These are phyloP conservation scores for Penicillium italicum DNA, from an alignment of 2,329 filamentous ascomycete species.

Conservation along the genomic window DNA sequence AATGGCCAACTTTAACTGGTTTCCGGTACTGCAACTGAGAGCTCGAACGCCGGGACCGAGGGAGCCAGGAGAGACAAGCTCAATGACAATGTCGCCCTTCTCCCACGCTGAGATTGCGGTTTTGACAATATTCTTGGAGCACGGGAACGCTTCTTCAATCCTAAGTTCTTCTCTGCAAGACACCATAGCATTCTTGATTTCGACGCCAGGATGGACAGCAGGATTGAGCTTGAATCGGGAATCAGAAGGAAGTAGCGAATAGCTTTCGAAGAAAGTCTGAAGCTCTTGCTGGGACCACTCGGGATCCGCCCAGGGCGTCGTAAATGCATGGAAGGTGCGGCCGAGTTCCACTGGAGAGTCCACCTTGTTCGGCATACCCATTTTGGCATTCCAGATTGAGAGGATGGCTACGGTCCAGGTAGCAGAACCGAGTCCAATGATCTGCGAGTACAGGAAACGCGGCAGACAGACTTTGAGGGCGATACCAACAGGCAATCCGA, in stretches of 20 bases:
- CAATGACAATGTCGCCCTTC: slow-evolving; percentile 29
- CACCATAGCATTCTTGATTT: slow-evolving; percentile 42
- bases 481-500: slow-evolving; percentile 49
- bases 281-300: slow-evolving; percentile 52
- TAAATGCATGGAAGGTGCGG: slow-evolving; percentile 44
- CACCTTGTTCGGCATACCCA: slow-evolving; percentile 46
- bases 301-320: slow-evolving; percentile 42
- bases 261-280: slow-evolving; percentile 45
- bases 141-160: slow-evolving; percentile 47
- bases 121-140: slow-evolving; percentile 34
- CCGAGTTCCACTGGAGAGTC: slow-evolving; percentile 34
- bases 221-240: slow-evolving; percentile 44
- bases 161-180: slow-evolving; percentile 36
- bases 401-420: slow-evolving; percentile 54
- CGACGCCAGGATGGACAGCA: slow-evolving; percentile 42
- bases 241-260: slow-evolving; percentile 42
- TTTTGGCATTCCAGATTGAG: slow-evolving; percentile 48
- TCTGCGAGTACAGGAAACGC: slow-evolving; percentile 44
- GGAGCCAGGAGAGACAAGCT: slow-evolving; percentile 34
- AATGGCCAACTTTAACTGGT: slow-evolving; percentile 31
- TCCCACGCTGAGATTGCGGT: slow-evolving; percentile 35
- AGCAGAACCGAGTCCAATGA: slow-evolving; percentile 48
- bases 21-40: slow-evolving; percentile 30
- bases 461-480: slow-evolving; percentile 41
- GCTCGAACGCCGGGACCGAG: slow-evolving; percentile 37